Evolutionary conservation across 164 flowering plant genomes (phyloP), one percentile per base, ranked within the genome.

Genomic region (Vitis rupestris): DNA sequence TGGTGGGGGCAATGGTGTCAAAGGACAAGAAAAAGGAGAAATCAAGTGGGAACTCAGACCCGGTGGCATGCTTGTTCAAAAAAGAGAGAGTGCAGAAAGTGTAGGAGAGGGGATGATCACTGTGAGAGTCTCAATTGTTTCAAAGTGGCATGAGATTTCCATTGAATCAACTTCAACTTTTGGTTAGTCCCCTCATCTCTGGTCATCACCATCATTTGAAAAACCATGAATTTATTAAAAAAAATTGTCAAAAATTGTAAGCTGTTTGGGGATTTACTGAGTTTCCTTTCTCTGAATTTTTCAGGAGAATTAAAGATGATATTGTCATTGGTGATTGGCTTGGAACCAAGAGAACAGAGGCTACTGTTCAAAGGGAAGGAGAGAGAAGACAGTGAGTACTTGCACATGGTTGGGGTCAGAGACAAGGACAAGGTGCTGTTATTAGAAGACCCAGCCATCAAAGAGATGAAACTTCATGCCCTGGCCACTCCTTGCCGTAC

Each of bases 61-160:
- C 1, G 97, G 98, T 0, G 94, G 98, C 1, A 90, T 93, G 97
- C 89, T 93, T 66, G 98, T 93, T 67, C 98, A 93, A 64, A 93
- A 85, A 81, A 85, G 98, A 76, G 90, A 85, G 57, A 63, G 61
- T 53, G 82, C 75, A 23, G 75, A 44, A 6, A 76, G 75, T 17
- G 70, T 8, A 1, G 86, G 81, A n/a, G 88, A 81, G 50, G 82
- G 27, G n/a, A 48, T 79, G 67, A 89, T 91, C 76, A 80, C 75
- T 23, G 61, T 93, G 9, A 84, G 81, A 73, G 88, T 93, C 69
- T 87, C 90, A 13, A 88, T 83, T 31, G 90, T 76, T 27, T 82
- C 90, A 2, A 53, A 72, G 12, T 90, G 82, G 78, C 93, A 89
- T 82, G 89, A 89, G 66, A 79, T 93, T 67, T 83, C 93, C 78